phyloP scores from a whole-genome alignment of 768 basidiomycete species.

The Pilatotrama ljubarskyi region DNA sequence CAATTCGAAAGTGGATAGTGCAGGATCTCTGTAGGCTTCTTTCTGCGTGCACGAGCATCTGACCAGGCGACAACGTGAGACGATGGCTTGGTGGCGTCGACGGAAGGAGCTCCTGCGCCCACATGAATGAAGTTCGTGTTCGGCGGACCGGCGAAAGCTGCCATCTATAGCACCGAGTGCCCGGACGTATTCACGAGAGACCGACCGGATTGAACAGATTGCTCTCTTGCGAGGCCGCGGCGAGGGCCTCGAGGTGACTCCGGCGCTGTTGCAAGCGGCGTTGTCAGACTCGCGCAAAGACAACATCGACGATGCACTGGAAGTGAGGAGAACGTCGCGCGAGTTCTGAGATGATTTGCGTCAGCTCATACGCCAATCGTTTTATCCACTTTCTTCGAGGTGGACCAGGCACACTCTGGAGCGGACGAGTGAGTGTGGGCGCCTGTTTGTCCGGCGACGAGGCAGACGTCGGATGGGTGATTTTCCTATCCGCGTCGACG shows the following conservation, averaged over 20 bases:
- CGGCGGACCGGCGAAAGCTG: background rate
- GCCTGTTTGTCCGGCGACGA: background rate
- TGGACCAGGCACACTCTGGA: background rate
- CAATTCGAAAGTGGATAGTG: too few relatives aligned
- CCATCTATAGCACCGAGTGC: background rate
- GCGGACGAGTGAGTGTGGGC: background rate
- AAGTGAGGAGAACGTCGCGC: background rate
- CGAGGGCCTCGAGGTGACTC: too few relatives aligned
- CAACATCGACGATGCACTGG: background rate
- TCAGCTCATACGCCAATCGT: background rate
- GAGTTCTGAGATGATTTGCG: background rate
- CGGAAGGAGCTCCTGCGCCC: background rate
- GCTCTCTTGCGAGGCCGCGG: too few relatives aligned
- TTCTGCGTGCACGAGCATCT: background rate
- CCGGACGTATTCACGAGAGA: background rate
- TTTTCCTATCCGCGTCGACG: conserved; percentile 1
- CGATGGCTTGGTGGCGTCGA: background rate
- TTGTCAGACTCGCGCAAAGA: too few relatives aligned
- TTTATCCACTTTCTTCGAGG: background rate
- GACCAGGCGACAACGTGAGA: background rate
- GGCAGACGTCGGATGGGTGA: background rate
- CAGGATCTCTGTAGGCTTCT: too few relatives aligned
- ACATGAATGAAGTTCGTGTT: background rate
- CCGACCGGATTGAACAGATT: too few relatives aligned
- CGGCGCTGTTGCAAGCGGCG: too few relatives aligned